These are phyloP conservation scores for Pseudogymnoascus sp. DNA, from an alignment of 2,329 filamentous ascomycete genomes.

Conservation along the genomic window DNA sequence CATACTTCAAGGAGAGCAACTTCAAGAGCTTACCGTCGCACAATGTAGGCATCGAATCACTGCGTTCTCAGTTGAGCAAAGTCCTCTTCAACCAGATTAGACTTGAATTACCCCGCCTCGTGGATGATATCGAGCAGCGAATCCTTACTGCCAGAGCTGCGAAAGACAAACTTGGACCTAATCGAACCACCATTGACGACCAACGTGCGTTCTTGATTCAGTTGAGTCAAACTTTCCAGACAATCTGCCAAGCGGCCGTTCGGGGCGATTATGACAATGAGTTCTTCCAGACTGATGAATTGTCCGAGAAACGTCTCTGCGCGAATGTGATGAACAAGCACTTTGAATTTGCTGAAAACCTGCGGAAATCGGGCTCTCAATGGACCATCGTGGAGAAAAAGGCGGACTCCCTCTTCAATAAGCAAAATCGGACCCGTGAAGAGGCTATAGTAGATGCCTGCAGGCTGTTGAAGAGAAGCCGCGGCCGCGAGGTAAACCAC, in stretches of 20 bases:
- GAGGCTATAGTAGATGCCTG: constrained; percentile 15
- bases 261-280: constrained; percentile 17
- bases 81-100: constrained; percentile 16
- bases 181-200: not conserved
- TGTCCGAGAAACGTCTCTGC: constrained; percentile 14
- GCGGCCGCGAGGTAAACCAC: constrained; percentile 15
- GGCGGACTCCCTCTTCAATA: not conserved
- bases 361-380: constrained; percentile 7
- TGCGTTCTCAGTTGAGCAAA: constrained; percentile 39
- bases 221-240: constrained; percentile 14
- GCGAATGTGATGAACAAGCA: constrained; percentile 17
- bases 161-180: constrained; percentile 12
- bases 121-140: constrained; percentile 15
- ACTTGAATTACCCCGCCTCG: constrained; percentile 14
- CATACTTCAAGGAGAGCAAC: constrained; percentile 22
- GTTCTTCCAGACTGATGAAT: constrained; percentile 12
- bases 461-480: constrained; percentile 15
- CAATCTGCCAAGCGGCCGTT: constrained; percentile 15
- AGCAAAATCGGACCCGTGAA: constrained; percentile 13
- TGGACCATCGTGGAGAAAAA: constrained; percentile 13
- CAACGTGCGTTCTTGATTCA: constrained; percentile 5
- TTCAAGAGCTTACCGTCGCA: constrained; percentile 22
- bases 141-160: not conserved
- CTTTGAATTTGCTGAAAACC: constrained; percentile 13
- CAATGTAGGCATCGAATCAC: constrained; percentile 31